Conservation (phyloP, 306 rosid species). For the Rosa chinensis region DNA sequence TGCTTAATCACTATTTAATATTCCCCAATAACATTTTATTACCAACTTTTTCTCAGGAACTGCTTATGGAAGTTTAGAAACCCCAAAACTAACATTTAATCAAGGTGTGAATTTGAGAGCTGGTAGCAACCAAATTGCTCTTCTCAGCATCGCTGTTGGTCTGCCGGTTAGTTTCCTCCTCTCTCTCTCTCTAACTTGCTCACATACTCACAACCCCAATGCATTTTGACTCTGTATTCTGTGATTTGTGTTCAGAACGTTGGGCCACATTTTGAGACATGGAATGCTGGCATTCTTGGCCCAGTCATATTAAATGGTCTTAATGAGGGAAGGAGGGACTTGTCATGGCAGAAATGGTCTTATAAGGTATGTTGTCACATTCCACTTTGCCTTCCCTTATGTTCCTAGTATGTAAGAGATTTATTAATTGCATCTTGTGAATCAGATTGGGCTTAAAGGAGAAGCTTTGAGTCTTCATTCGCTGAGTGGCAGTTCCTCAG, state of each 20-base stretch:
- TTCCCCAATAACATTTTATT: slow-evolving; percentile 11
- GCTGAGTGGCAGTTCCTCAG: slow-evolving; percentile 85
- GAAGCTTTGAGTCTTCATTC: slow-evolving; percentile 94
- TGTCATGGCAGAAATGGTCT: slow-evolving; percentile 98
- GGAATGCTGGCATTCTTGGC: slow-evolving; percentile 97
- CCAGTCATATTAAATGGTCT: slow-evolving; percentile 81
- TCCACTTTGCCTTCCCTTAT: slow-evolving; percentile 7
- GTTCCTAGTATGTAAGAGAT: slow-evolving; percentile 28
- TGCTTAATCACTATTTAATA: not conserved
- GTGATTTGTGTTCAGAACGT: slow-evolving; percentile 61
- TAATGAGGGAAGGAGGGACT: slow-evolving; percentile 89
- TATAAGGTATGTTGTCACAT: slow-evolving; percentile 65
- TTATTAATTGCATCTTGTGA: slow-evolving; percentile 30
- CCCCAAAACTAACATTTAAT: slow-evolving; percentile 77
- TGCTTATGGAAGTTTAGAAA: slow-evolving; percentile 78
- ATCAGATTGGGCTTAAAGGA: slow-evolving; percentile 89
- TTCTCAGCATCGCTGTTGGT: slow-evolving; percentile 93
- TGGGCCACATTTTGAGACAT: slow-evolving; percentile 96
- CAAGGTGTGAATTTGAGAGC: slow-evolving; percentile 72
- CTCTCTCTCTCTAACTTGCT: slow-evolving; percentile 5
- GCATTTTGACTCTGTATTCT: slow-evolving; percentile 19
- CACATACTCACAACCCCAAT: not conserved
- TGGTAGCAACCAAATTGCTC: slow-evolving; percentile 81
- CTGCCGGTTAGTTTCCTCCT: slow-evolving; percentile 74
- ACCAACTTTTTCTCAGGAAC: slow-evolving; percentile 57